Percentiles rank a stretch among this genome's conserved stretches.
Evolutionary conservation across 257 asterid genomes (phyloP).

Genomic region (Solanum rostratum): DNA sequence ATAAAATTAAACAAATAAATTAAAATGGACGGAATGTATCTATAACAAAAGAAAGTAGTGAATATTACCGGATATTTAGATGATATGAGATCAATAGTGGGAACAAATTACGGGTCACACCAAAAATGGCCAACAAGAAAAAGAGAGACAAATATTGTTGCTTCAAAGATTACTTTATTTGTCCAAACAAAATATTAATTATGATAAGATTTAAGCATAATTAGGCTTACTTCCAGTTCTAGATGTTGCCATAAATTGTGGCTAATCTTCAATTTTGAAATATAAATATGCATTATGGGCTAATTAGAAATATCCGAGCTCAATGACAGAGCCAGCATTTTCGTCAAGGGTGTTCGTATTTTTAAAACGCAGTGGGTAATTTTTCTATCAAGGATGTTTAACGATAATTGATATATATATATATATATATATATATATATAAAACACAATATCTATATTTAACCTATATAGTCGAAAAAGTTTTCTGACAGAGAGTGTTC

Average conservation of each 20-base stretch:
- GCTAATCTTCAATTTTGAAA: background rate
- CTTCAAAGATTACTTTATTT: background rate
- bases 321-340: too few species aligned
- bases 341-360: too few species aligned
- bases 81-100: background rate
- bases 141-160: background rate
- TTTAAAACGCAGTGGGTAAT: too few species aligned
- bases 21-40: background rate
- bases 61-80: background rate
- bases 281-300: background rate
- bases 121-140: background rate
- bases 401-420: too few species aligned
- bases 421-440: too few species aligned
- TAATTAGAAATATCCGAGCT: background rate
- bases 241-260: background rate
- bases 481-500: too few species aligned
- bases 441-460: too few species aligned
- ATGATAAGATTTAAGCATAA: background rate
- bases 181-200: background rate
- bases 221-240: background rate
- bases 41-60: background rate
- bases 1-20: background rate
- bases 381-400: too few species aligned
- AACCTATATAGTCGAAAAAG: too few species aligned
- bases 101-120: background rate